Base-by-base conservation (phyloP, 257 asterid genomes). In the Cordia subcordata region DNA sequence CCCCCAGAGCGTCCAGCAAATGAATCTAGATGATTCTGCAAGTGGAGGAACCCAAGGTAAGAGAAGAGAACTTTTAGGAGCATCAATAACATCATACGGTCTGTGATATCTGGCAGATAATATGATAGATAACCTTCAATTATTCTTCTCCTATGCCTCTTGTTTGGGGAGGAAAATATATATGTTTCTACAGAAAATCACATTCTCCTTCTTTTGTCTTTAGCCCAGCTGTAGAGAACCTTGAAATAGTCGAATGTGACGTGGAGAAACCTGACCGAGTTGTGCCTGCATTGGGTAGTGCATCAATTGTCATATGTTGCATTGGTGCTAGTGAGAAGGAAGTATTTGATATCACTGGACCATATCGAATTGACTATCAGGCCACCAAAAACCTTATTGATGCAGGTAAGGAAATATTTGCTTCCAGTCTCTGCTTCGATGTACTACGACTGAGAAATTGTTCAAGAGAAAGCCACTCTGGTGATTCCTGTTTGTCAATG, bases 291-390 rank as follows among this genome's bases (percentile, higher is more conserved):
- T 62, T 92, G 60, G 95, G 87, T 17, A 83, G 79, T 52, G 85
- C 96, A 50, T 85, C 98, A 0, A 61, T 65, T 68, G 94, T 92
- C 65, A 80, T 88, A 75, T 88, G 98, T 77, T 92, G 94, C 77
- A 88, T 92, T 61, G 98, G 98, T 45, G 98, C 98, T 54, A 86
- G 98, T 64, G 98, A 92, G 83, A 88, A 92, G 85, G 98, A 92
- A 75, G 57, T 82, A 49, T 71, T 81, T 44, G 98, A 92, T 76
- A 52, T 88, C 47, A 86, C 84, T 11, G 98, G 98, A 15, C 98
- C 98, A 8, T 92, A 81, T 70, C 69, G 98, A 65, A 92, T 92
- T 17, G 98, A 92, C 68, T 92, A 74, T 70, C 80, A 60, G 69
- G 98, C 98, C 55, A 82, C 98, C 49, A 88, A 84, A 58, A 80